Evolutionary conservation across 768 basidiomycete species (phyloP).

Genomic region (Rhizopogon roseolus): DNA sequence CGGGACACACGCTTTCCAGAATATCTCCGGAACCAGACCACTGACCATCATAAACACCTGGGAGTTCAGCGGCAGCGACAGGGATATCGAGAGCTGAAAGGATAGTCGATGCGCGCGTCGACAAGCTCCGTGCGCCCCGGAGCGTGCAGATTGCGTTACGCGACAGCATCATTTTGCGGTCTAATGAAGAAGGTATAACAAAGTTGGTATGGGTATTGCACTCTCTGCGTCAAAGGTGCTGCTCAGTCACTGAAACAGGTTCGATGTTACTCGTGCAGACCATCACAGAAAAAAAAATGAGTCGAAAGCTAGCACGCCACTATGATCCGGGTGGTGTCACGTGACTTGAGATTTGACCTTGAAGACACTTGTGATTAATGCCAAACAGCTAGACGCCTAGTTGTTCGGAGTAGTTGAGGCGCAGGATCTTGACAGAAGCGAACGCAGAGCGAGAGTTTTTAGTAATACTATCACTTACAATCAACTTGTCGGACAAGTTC

Average conservation of each 20-base stretch:
- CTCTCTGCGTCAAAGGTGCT: too few relatives aligned
- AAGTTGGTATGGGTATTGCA: neutral
- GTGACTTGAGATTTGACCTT: too few relatives aligned
- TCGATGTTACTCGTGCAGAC: too few relatives aligned
- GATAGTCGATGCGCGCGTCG: conserved; percentile 64
- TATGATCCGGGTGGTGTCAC: too few relatives aligned
- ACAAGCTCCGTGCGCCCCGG: conserved; percentile 34
- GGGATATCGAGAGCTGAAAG: conserved; percentile 62
- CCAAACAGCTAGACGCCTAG: conserved; percentile 47
- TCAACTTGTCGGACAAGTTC: too few relatives aligned
- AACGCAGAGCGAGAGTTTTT: conserved; percentile 41
- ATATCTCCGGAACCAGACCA: conserved; percentile 77
- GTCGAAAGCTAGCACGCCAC: too few relatives aligned
- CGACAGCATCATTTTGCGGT: conserved; percentile 13
- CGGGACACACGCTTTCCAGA: conserved; percentile 70
- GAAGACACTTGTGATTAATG: too few relatives aligned
- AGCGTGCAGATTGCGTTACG: conserved; percentile 14
- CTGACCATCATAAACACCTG: conserved; percentile 78
- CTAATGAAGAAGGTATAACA: neutral
- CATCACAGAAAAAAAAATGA: too few relatives aligned
- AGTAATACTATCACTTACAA: conserved; percentile 28
- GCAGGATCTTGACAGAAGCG: conserved; percentile 40
- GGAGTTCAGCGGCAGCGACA: conserved; percentile 45
- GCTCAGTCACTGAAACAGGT: too few relatives aligned
- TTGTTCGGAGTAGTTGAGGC: conserved; percentile 56